Percentiles rank a stretch among this genome's conserved stretches.
These are phyloP conservation scores for Escovopsis weberi DNA, from an alignment of 2,329 filamentous ascomycete genomes.

Conservation along the genomic window DNA sequence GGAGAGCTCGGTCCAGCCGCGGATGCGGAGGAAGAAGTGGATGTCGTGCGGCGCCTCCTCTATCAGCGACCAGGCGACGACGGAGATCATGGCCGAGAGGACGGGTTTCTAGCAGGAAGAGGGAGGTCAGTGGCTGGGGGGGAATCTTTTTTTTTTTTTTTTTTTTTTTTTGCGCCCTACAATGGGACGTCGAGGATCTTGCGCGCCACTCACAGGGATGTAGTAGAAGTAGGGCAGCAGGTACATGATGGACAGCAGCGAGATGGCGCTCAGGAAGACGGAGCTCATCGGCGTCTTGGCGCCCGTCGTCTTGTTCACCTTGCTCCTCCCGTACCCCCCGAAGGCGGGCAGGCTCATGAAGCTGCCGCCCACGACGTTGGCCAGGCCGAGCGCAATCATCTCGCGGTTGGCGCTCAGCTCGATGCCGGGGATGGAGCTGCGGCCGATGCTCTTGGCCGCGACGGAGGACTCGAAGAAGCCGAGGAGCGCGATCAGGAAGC, in stretches of 20 bases:
- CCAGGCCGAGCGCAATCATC: conserved; percentile 77
- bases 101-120: conserved; percentile 59
- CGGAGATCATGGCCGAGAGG: conserved; percentile 83
- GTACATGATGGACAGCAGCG: conserved; percentile 66
- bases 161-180: no score
- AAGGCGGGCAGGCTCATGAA: conserved; percentile 91
- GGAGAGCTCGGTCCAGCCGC: conserved; percentile 70
- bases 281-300: conserved; percentile 90
- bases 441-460: conserved; percentile 78
- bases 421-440: conserved; percentile 56
- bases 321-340: conserved; percentile 90
- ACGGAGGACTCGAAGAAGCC: conserved; percentile 99
- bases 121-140: no score
- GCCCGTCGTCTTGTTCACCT: conserved; percentile 85
- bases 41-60: conserved; percentile 93
- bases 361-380: conserved; percentile 80
- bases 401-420: conserved; percentile 83
- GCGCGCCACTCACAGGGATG: conserved; percentile 55
- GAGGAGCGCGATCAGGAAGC: conserved; percentile 82
- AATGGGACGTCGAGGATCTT: no score
- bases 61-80: conserved; percentile 86
- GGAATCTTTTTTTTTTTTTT: no score
- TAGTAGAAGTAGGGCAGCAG: conserved; percentile 88
- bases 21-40: conserved; percentile 72
- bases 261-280: conserved; percentile 70